A percentile compares a stretch with the other conserved stretches of the same genome.
These are phyloP conservation scores for Achlya hypogyna DNA, from an alignment of 352 stramenopile genomes.

Conservation along the genomic window DNA sequence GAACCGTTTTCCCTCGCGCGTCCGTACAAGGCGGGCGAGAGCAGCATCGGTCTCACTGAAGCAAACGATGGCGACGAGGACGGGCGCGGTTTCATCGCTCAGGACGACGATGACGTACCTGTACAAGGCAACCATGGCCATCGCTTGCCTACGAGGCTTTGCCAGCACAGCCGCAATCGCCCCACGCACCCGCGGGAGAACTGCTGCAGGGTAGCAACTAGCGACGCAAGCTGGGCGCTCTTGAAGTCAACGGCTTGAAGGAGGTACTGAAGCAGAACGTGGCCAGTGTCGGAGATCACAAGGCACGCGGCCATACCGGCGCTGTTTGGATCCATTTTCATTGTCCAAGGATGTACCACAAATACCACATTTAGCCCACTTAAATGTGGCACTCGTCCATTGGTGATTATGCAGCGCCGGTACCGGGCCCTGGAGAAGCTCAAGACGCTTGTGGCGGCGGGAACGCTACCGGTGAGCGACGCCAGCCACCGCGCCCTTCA, in stretches of 20 bases:
- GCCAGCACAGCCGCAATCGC: too few relatives aligned
- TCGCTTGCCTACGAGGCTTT: background rate
- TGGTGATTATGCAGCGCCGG: conserved; percentile 11
- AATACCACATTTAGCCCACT: background rate
- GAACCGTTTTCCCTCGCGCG: background rate
- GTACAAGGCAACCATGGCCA: conserved; percentile 7
- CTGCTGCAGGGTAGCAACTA: conserved; percentile 17
- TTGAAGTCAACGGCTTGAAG: background rate
- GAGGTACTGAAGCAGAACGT: background rate
- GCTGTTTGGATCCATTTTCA: background rate
- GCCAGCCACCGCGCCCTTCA: conserved; percentile 15
- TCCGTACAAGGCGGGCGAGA: background rate
- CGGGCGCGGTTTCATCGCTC: background rate
- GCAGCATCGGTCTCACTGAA: background rate
- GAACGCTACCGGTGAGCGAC: background rate
- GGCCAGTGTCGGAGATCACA: conserved; percentile 1
- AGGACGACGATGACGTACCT: background rate
- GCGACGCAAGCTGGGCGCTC: background rate
- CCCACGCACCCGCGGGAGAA: conserved; percentile 19
- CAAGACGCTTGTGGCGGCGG: background rate
- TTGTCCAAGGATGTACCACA: background rate
- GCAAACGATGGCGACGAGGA: background rate
- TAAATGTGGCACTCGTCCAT: background rate
- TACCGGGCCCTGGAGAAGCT: conserved; percentile 4
- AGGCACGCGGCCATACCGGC: conserved; percentile 3